Conservation (phyloP, 2,329 filamentous ascomycete genomes). For the Aspergillus calidoustus region DNA sequence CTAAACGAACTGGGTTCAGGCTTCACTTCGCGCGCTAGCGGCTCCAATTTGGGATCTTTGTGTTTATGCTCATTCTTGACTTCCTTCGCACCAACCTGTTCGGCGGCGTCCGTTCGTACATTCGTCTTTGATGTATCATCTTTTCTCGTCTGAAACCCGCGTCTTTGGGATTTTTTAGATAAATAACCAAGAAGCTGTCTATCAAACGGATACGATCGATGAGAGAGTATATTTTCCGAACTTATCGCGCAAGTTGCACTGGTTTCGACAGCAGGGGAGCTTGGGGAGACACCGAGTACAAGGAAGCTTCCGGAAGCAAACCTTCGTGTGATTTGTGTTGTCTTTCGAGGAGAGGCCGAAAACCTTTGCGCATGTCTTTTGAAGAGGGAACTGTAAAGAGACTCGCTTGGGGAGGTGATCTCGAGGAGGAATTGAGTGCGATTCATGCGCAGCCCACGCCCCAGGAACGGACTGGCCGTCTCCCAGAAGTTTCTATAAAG, state of each 20-base stretch:
- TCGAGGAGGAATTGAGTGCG: slow-evolving; percentile 28
- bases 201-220: slow-evolving; percentile 27
- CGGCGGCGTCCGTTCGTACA: slow-evolving; percentile 21
- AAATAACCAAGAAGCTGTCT: slow-evolving; percentile 24
- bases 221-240: slow-evolving; percentile 36
- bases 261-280: slow-evolving; percentile 38
- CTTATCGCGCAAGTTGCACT: slow-evolving; percentile 38
- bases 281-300: slow-evolving; percentile 51
- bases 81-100: slow-evolving; percentile 16
- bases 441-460: slow-evolving; percentile 32
- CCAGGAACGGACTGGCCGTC: slow-evolving; percentile 40
- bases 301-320: slow-evolving; percentile 62
- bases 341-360: slow-evolving; percentile 31
- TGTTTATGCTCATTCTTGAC: slow-evolving; percentile 14
- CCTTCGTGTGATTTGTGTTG: slow-evolving; percentile 53
- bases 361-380: slow-evolving; percentile 23
- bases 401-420: slow-evolving; percentile 19
- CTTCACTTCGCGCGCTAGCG: slow-evolving; percentile 23
- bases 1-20: slow-evolving; percentile 23
- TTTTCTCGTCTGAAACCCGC: slow-evolving; percentile 37
- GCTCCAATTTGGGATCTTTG: slow-evolving; percentile 32
- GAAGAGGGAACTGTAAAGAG: slow-evolving; percentile 20
- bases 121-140: slow-evolving; percentile 24
- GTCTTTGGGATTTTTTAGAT: slow-evolving; percentile 32
- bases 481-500: slow-evolving; percentile 52